phyloP scores from a whole-genome alignment of 78 protist genomes.

The Protostelium mycophagum region DNA sequence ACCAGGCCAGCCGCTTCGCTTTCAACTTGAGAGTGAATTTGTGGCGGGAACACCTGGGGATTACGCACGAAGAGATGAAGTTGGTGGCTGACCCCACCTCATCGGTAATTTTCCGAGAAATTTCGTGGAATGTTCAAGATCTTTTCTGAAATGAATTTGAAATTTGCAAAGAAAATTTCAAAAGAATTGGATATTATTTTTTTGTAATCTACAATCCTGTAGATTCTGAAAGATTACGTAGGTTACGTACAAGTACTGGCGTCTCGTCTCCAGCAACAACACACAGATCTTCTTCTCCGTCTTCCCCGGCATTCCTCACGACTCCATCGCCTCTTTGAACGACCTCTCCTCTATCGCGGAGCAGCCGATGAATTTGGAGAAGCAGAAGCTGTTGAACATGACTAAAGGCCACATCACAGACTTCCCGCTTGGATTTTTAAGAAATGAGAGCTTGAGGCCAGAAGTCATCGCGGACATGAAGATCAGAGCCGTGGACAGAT shows the following conservation, averaged over 20 bases:
- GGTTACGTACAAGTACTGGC: neutral
- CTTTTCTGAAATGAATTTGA: no score
- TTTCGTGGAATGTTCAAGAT: neutral
- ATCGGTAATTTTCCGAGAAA: neutral
- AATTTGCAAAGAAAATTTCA: no score
- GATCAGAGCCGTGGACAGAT: neutral
- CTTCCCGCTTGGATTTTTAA: neutral
- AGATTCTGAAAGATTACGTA: neutral
- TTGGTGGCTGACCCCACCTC: neutral
- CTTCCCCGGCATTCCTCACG: neutral
- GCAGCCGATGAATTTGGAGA: neutral
- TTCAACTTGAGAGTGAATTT: constrained; percentile 37
- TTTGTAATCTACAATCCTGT: no score
- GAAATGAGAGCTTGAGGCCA: neutral
- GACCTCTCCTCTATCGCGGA: neutral
- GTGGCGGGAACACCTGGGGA: constrained; percentile 58
- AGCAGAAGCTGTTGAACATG: neutral
- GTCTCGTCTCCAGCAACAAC: neutral
- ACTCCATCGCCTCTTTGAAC: neutral
- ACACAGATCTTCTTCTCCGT: neutral
- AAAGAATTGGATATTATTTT: no score
- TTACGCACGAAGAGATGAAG: neutral
- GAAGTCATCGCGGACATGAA: neutral
- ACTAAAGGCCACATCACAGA: neutral
- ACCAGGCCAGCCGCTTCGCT: constrained; percentile 16